These are phyloP conservation scores for Apiotrichum veenhuisii DNA, from an alignment of 1,284 basidiomycete genomes.

Conservation along the genomic window DNA sequence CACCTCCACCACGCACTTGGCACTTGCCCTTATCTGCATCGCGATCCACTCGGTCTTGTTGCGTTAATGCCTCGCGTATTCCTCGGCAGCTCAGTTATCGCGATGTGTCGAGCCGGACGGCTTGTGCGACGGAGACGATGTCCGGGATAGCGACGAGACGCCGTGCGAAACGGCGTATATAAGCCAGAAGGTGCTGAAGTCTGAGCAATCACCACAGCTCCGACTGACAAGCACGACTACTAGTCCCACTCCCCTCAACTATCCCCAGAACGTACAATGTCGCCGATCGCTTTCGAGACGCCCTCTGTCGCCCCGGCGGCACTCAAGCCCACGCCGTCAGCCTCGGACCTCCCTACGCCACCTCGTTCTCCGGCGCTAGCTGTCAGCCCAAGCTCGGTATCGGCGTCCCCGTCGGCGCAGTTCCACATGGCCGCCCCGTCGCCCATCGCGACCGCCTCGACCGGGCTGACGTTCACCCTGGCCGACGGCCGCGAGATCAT, in stretches of 20 bases:
- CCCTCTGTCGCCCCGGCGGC: not conserved
- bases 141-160: too few species aligned
- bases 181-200: too few species aligned
- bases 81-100: not conserved
- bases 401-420: not conserved
- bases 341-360: not conserved
- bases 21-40: not conserved
- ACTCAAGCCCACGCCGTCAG: not conserved
- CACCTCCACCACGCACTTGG: too few species aligned
- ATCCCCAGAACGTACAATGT: not conserved
- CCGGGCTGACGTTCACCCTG: conserved; percentile 9
- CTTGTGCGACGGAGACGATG: too few species aligned
- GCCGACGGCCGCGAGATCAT: conserved; percentile 22
- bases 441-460: not conserved
- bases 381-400: not conserved
- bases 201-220: too few species aligned
- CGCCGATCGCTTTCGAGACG: not conserved
- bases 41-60: not conserved
- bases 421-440: conserved; percentile 3
- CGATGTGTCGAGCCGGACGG: not conserved
- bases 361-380: not conserved
- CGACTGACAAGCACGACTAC: not conserved
- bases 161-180: too few species aligned
- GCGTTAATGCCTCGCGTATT: not conserved
- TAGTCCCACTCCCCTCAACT: too few species aligned